These are phyloP conservation scores for Penicillium glabrum DNA, from an alignment of 2,329 filamentous ascomycete genomes.

Conservation along the genomic window DNA sequence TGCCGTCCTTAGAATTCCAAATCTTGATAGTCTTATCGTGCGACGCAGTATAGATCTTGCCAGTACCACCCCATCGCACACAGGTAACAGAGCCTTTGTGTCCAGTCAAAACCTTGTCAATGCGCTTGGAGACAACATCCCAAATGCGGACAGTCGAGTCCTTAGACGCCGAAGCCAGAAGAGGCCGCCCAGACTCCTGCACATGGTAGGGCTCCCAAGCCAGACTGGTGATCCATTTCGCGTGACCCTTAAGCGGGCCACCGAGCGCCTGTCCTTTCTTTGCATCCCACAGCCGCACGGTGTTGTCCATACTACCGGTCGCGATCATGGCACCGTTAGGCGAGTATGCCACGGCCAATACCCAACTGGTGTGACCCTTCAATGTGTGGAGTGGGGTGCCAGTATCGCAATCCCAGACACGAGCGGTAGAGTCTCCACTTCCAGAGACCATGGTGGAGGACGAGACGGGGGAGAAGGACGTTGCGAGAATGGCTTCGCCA, in stretches of 20 bases:
- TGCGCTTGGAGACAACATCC: constrained; percentile 74
- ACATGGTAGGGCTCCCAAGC: constrained; percentile 93
- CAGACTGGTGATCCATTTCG: constrained; percentile 83
- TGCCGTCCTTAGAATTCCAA: constrained; percentile 80
- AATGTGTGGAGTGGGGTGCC: constrained; percentile 84
- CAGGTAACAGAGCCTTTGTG: constrained; percentile 89
- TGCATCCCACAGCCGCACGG: constrained; percentile 85
- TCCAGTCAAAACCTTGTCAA: constrained; percentile 79
- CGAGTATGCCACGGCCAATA: constrained; percentile 82
- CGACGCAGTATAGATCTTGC: constrained; percentile 77
- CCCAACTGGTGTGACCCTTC: constrained; percentile 86
- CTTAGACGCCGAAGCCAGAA: constrained; percentile 84
- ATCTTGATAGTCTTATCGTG: constrained; percentile 92
- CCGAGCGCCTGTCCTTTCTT: constrained; percentile 74
- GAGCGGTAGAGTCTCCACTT: constrained; percentile 84
- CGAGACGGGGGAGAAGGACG: constrained; percentile 78
- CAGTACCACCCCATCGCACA: constrained; percentile 91
- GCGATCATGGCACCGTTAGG: constrained; percentile 79
- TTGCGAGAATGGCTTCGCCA: constrained; percentile 83
- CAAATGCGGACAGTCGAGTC: constrained; percentile 86
- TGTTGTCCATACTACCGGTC: constrained; percentile 91
- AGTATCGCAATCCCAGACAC: constrained; percentile 94
- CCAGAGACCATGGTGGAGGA: constrained; percentile 82
- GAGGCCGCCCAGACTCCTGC: constrained; percentile 69
- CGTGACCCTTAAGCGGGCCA: constrained; percentile 75